These are phyloP conservation scores for Emericellopsis cladophorae DNA, from an alignment of 2,329 filamentous ascomycete species.

Conservation along the genomic window DNA sequence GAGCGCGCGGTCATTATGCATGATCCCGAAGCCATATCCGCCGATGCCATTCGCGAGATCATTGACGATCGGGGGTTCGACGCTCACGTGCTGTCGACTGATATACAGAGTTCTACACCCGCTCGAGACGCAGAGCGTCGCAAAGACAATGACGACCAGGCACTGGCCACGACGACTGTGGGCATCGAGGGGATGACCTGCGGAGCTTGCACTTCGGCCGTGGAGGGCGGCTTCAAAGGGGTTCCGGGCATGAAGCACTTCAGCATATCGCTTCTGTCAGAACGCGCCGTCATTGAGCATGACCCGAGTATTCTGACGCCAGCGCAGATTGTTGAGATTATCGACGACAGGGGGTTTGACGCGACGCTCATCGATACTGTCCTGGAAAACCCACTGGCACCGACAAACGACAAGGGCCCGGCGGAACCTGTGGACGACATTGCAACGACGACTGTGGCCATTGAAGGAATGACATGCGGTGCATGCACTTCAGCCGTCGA, in stretches of 20 bases:
- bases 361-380: conserved; percentile 66
- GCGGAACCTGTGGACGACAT: conserved; percentile 25
- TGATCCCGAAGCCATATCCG: conserved; percentile 59
- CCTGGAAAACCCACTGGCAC: conserved; percentile 18
- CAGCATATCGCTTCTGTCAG: conserved; percentile 72
- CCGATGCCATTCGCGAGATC: conserved; percentile 67
- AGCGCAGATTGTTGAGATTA: conserved; percentile 43
- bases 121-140: conserved; percentile 11
- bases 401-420: conserved; percentile 3
- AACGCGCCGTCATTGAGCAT: conserved; percentile 77
- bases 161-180: conserved; percentile 56
- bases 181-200: conserved; percentile 84
- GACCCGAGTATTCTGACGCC: conserved; percentile 43
- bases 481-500: conserved; percentile 91
- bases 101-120: conserved; percentile 46
- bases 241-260: conserved; percentile 62
- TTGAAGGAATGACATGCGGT: conserved; percentile 96
- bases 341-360: conserved; percentile 67
- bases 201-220: conserved; percentile 75
- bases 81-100: conserved; percentile 74
- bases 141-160: conserved; percentile 21
- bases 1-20: conserved; percentile 92
- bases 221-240: conserved; percentile 69
- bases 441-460: conserved; percentile 70
- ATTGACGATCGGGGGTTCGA: conserved; percentile 92